phyloP scores from a whole-genome alignment of 108 stramenopile genomes.

The Nannochloropsis gaditana region DNA sequence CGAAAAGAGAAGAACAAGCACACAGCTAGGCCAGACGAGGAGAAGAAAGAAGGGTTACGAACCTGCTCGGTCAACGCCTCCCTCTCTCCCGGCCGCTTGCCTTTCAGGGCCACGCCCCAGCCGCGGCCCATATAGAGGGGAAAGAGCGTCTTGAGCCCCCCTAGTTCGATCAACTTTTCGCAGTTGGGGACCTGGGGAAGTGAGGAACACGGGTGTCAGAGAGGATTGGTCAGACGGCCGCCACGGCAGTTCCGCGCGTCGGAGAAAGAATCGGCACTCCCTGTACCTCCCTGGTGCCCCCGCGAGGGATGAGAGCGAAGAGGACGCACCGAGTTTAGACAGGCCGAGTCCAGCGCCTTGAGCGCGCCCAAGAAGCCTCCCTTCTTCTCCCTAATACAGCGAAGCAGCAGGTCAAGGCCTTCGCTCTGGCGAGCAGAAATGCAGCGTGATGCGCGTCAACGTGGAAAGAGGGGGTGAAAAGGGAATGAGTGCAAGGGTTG shows the following conservation, averaged over 20 bases:
- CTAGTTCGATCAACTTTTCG: slow-evolving; percentile 32
- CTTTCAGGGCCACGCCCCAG: slow-evolving; percentile 32
- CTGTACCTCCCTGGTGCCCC: too few relatives aligned
- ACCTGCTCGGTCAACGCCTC: slow-evolving; percentile 33
- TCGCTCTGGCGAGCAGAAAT: slow-evolving; percentile 21
- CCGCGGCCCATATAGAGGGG: slow-evolving; percentile 55
- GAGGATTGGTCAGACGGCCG: background rate
- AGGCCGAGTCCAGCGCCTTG: slow-evolving; percentile 30
- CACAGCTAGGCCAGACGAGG: background rate
- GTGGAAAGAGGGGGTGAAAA: too few relatives aligned
- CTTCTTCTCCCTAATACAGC: slow-evolving; percentile 49
- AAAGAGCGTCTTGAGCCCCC: slow-evolving; percentile 50
- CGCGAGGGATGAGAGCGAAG: background rate
- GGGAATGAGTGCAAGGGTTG: too few relatives aligned
- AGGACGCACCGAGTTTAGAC: background rate
- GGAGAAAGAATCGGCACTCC: too few relatives aligned
- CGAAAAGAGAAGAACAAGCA: too few relatives aligned
- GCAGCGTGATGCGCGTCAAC: too few relatives aligned
- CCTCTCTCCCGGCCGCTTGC: slow-evolving; percentile 40
- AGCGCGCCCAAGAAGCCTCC: slow-evolving; percentile 48
- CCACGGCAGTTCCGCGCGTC: too few relatives aligned
- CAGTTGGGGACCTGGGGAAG: slow-evolving; percentile 14
- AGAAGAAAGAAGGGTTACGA: background rate
- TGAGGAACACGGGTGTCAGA: background rate
- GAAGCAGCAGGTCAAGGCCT: slow-evolving; percentile 55